phyloP scores from a whole-genome alignment of 306 rosid species.

The Gillenia trifoliata region DNA sequence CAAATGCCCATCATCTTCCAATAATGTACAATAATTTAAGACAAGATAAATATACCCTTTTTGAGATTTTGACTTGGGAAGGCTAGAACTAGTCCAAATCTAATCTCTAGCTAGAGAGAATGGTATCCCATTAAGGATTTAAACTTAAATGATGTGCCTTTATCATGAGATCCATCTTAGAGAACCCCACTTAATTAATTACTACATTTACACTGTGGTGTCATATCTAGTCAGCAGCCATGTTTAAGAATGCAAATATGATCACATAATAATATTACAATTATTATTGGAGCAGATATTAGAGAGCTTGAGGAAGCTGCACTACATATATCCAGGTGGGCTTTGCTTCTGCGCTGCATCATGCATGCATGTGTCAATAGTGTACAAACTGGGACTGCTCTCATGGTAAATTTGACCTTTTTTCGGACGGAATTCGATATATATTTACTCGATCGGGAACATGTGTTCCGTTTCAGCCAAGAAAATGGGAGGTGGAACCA shows the following conservation, averaged over 20 bases:
- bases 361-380: neutral
- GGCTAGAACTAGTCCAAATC: conserved; percentile 35
- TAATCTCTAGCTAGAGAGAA: neutral
- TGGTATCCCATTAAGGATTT: conserved; percentile 16
- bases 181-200: conserved; percentile 18
- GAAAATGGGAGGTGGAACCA: neutral
- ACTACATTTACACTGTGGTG: neutral
- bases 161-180: conserved; percentile 25
- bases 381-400: neutral
- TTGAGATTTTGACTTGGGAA: conserved; percentile 29
- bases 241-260: too few relatives aligned
- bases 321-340: neutral
- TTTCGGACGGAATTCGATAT: neutral
- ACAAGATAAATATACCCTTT: neutral
- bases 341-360: neutral
- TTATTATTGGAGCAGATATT: neutral
- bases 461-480: neutral
- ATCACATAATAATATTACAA: too few relatives aligned
- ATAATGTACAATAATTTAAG: conserved; percentile 12
- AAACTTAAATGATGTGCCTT: conserved; percentile 31
- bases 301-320: neutral
- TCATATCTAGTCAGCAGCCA: neutral
- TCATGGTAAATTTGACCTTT: neutral
- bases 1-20: conserved; percentile 17
- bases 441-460: neutral